Base-by-base conservation (phyloP, 2,329 filamentous ascomycete species). In the Microdochium bolleyi region DNA sequence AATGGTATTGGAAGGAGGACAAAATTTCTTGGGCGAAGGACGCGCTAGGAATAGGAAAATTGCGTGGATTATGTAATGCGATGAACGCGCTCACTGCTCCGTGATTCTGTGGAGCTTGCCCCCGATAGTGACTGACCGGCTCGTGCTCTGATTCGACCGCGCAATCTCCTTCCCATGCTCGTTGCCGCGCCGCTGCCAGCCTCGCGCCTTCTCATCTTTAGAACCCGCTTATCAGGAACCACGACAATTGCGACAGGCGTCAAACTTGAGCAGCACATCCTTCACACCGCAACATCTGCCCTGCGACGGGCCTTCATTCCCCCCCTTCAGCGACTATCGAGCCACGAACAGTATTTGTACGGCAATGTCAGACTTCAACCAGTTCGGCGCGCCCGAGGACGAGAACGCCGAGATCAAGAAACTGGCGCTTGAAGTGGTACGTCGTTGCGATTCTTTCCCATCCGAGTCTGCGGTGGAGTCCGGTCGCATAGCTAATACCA, bases 351-450 rank as follows among this genome's bases (percentile, higher is more conserved):
- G 52, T 41, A 44, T 51, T 38, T 58, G n/a, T n/a, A n/a, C n/a
- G n/a, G n/a, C n/a, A n/a, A 90, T 90, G 86, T 81, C 82, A 61
- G 87, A 90, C 70, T 86, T 87, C 70, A 73, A 71, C 58, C 79
- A 83, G 63, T 90, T 82, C 67, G 85, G 85, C 62, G 83, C 84
- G 63, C 81, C 83, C 24, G 88, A 92, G 38, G 89, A 92, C 71
- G 89, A 94, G 73, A 89, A 87, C 67, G 80, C 80, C 57, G 88
- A 92, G 73, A 82, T 95, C 64, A 88, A 83, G 73, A 89, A 88
- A 72, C 80, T 92, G 56, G 84, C 88, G 60, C 73, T 76, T 52
- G 88, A 92, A 64, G 82, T 95, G 64, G 91, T 95, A 79, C 64
- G 86, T 76, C 49, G 25, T 54, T 34, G 14, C 51, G 27, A 49